These are phyloP conservation scores for Hapsidospora chrysogenum DNA, from an alignment of 495 filamentous ascomycete genomes.

Conservation along the genomic window DNA sequence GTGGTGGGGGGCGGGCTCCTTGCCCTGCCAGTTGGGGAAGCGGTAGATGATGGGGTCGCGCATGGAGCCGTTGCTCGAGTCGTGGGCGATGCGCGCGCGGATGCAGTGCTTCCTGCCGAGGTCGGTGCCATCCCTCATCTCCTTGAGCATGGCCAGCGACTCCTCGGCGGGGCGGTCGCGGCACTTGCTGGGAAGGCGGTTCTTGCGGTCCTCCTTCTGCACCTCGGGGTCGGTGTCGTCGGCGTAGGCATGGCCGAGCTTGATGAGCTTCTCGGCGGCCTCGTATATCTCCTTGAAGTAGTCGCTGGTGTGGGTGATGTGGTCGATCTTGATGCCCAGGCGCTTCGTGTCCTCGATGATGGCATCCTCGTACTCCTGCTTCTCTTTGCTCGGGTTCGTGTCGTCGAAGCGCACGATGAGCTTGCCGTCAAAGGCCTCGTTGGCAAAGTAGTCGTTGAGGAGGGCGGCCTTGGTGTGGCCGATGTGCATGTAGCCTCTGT, in stretches of 20 bases:
- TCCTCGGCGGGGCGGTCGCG: slow-evolving; percentile 67
- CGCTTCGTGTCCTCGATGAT: slow-evolving; percentile 74
- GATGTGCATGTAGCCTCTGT: slow-evolving; percentile 71
- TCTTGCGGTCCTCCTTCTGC: slow-evolving; percentile 66
- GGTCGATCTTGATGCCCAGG: slow-evolving; percentile 75
- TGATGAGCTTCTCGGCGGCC: slow-evolving; percentile 60
- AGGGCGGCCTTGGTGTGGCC: slow-evolving; percentile 88
- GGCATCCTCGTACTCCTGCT: slow-evolving; percentile 77
- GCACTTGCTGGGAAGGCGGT: slow-evolving; percentile 56
- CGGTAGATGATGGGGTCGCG: slow-evolving; percentile 92
- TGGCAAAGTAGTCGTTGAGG: slow-evolving; percentile 86
- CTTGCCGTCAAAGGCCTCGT: slow-evolving; percentile 71
- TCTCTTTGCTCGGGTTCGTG: slow-evolving; percentile 88
- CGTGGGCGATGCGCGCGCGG: slow-evolving; percentile 72
- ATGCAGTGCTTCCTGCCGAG: slow-evolving; percentile 72
- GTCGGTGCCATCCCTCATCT: slow-evolving; percentile 70
- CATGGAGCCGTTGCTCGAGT: slow-evolving; percentile 73
- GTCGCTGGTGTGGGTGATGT: slow-evolving; percentile 65
- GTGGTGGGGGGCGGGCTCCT: slow-evolving; percentile 58
- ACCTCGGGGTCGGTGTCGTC: slow-evolving; percentile 79
- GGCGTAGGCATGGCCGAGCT: slow-evolving; percentile 71
- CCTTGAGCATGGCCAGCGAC: slow-evolving; percentile 62
- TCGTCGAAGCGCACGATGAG: slow-evolving; percentile 80
- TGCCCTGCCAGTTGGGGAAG: slow-evolving; percentile 28
- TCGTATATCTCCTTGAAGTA: slow-evolving; percentile 84